phyloP scores from a whole-genome alignment of 192 early-diverging fungal genomes.

The Gigaspora rosea region DNA sequence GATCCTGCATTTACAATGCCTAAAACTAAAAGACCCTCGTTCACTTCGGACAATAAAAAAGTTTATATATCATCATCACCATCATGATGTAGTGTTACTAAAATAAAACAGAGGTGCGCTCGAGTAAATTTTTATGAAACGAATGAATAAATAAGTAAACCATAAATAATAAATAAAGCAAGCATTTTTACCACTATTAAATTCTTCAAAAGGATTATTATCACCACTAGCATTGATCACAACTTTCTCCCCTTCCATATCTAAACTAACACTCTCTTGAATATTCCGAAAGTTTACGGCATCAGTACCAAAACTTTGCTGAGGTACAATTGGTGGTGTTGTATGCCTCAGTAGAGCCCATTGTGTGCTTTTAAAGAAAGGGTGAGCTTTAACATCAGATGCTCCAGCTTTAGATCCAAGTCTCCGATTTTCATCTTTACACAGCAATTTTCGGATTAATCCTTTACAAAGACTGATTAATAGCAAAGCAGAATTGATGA shows the following conservation, averaged over 20 bases:
- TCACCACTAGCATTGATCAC: conserved; percentile 36
- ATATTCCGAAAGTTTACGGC: conserved; percentile 70
- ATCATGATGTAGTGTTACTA: conserved; percentile 62
- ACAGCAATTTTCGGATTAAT: conserved; percentile 80
- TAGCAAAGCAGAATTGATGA: not conserved
- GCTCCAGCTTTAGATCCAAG: conserved; percentile 90
- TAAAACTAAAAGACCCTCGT: too few species aligned
- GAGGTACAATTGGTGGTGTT: conserved; percentile 84
- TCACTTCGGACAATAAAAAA: too few species aligned
- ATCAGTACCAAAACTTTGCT: conserved; percentile 59
- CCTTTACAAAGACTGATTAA: conserved; percentile 57
- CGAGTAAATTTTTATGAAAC: not conserved
- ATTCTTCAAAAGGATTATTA: conserved; percentile 65
- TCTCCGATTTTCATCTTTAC: conserved; percentile 87
- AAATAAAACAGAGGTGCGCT: too few species aligned
- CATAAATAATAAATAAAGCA: not conserved
- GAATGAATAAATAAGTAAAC: not conserved
- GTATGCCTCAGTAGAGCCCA: conserved; percentile 91
- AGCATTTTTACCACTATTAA: conserved; percentile 53
- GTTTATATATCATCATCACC: conserved; percentile 50
- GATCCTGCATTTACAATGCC: too few species aligned
- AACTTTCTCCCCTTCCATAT: conserved; percentile 62
- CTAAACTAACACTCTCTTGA: conserved; percentile 65
- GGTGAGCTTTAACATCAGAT: conserved; percentile 88
- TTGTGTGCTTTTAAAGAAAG: conserved; percentile 87